These are phyloP conservation scores for Cymodocea nodosa DNA, from an alignment of 116 monocot species.

Conservation along the genomic window DNA sequence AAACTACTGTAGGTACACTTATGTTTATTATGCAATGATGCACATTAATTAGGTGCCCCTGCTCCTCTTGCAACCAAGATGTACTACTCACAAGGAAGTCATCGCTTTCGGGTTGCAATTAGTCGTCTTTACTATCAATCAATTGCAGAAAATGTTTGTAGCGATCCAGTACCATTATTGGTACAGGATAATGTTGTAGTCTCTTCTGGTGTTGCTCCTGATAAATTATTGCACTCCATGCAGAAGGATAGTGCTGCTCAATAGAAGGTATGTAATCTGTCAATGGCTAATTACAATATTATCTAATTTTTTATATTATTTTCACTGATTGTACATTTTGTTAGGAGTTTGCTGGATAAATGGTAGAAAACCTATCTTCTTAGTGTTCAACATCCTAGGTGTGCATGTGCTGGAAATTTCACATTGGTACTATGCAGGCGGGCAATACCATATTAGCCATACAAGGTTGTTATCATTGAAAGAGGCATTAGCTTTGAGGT, in stretches of 20 bases:
- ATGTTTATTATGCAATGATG: neutral
- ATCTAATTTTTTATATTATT: too few species aligned
- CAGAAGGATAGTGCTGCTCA: constrained; percentile 23
- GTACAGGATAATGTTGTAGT: constrained; percentile 20
- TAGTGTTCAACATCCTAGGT: too few species aligned
- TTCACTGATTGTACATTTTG: too few species aligned
- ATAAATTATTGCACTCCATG: constrained; percentile 11
- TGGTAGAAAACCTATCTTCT: too few species aligned
- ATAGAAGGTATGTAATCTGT: constrained; percentile 24
- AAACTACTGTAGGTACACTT: neutral
- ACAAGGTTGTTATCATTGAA: too few species aligned
- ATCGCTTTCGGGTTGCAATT: constrained; percentile 43
- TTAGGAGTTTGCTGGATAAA: too few species aligned
- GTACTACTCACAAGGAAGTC: constrained; percentile 33
- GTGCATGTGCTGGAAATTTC: too few species aligned
- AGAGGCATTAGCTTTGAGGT: too few species aligned
- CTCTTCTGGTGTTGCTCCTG: constrained; percentile 18
- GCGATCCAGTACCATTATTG: constrained; percentile 9
- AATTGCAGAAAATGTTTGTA: constrained; percentile 13
- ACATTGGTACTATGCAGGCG: too few species aligned
- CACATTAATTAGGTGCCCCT: constrained; percentile 27
- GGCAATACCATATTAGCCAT: too few species aligned
- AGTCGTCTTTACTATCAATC: constrained; percentile 39
- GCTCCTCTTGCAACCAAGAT: constrained; percentile 71
- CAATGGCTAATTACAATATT: neutral